Percentiles rank a stretch among this genome's conserved stretches.
Evolutionary conservation across 768 basidiomycete species (phyloP).

Genomic region (Filobasidium floriforme): DNA sequence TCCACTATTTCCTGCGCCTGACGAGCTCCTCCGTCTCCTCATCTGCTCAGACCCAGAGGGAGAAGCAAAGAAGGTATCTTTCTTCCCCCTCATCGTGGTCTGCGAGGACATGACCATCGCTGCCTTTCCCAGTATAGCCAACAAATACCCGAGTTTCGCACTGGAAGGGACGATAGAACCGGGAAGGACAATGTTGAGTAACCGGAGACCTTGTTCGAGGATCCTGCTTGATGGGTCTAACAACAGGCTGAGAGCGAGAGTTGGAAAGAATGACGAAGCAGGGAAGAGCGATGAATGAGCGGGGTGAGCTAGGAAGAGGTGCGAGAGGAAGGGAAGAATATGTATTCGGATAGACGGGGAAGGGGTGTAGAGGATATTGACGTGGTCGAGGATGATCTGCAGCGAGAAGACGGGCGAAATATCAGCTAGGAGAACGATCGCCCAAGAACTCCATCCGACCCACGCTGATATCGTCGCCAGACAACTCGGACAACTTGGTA

Average conservation of each 20-base stretch:
- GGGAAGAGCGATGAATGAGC: neutral
- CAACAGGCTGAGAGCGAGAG: neutral
- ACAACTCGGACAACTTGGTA: neutral
- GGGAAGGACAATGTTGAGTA: neutral
- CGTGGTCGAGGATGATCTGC: neutral
- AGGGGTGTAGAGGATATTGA: neutral
- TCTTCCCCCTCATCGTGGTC: too few relatives aligned
- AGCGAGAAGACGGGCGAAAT: too few relatives aligned
- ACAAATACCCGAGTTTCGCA: neutral
- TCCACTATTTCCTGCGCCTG: too few relatives aligned
- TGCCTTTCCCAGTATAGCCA: too few relatives aligned
- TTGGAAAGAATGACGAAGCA: neutral
- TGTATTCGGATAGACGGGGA: neutral
- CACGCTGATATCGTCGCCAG: neutral
- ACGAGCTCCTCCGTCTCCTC: too few relatives aligned
- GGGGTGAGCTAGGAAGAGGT: neutral
- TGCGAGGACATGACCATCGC: too few relatives aligned
- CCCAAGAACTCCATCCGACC: neutral
- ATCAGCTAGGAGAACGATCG: too few relatives aligned
- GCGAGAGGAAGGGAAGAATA: slow-evolving; percentile 3
- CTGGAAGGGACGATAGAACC: neutral
- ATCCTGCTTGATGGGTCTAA: neutral
- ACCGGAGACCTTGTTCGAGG: neutral
- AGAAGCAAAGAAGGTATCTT: too few relatives aligned
- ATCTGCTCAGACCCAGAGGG: too few relatives aligned